These are phyloP conservation scores for Elymus sibiricus DNA, from an alignment of 176 grass and related monocot genomes.

Conservation along the genomic window DNA sequence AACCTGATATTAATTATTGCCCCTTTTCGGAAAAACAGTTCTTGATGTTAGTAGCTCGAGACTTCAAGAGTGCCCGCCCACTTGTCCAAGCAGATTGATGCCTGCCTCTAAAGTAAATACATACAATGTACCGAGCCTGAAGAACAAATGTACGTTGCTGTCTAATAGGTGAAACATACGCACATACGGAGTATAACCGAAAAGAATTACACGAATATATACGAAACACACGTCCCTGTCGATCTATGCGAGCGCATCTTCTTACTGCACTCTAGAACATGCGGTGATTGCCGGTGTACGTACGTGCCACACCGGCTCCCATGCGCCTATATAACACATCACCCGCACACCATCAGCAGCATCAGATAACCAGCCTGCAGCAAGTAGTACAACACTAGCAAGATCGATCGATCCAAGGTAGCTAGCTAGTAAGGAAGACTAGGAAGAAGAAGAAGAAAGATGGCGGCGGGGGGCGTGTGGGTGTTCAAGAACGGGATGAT, in stretches of 20 bases:
- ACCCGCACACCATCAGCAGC: neutral
- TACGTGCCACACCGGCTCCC: neutral
- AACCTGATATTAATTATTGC: too few species aligned
- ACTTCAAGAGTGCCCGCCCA: neutral
- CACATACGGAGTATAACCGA: neutral
- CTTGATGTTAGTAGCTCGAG: too few species aligned
- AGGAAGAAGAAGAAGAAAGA: neutral
- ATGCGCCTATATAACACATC: neutral
- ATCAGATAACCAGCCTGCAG: neutral
- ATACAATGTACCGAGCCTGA: neutral
- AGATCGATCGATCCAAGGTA: neutral
- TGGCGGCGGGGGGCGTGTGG: conserved; percentile 64
- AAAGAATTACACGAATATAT: neutral
- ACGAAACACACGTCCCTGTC: neutral
- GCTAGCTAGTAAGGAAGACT: neutral
- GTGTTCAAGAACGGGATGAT: conserved; percentile 81
- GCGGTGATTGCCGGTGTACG: neutral
- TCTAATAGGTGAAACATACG: neutral
- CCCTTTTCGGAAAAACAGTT: too few species aligned
- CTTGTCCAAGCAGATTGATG: neutral
- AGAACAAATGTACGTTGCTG: neutral
- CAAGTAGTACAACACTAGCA: neutral
- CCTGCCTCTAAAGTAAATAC: neutral
- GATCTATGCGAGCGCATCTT: neutral
- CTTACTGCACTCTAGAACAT: neutral